Evolutionary conservation across 345 rosid genomes (phyloP), one percentile per base, ranked within the genome.

Genomic region (Linum usitatissimum): DNA sequence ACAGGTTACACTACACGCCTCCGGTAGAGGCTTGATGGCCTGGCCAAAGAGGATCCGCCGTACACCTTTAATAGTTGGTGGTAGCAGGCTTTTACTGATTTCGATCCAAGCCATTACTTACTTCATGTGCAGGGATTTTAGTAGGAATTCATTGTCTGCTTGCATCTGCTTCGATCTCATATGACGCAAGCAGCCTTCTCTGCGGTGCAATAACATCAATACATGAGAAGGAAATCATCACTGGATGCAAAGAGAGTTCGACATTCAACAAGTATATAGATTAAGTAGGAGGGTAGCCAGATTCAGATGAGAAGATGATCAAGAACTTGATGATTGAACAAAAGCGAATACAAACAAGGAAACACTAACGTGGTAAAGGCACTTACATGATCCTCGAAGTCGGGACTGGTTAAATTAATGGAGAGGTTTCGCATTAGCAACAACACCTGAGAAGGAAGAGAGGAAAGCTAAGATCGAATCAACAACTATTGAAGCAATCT

Each of bases 371-470:
- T 18, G 51, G 30, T 63, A 71, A 60, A 23, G 49, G 69, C 23
- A 83, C 96, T 87, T 68, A 87, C 98, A 64, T 87, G 87, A 78
- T 87, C 95, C 83, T 89, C 96, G 54, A 89, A 92, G 71, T 86
- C 89, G 9, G 97, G 94, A 59, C 91, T 87, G 34, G 83, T 72
- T 62, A 92, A 78, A 77, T 92, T 92, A 77, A 89, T 80, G 53
- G 97, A 83, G 59, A 92, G 93, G 70, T 92, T 92, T 79, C 95
- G 84, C 97, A 92, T 92, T 78, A 89, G 69, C 73, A 92, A 71
- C 62, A 92, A 70, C 69, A 84, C 95, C 97, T 89, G 82, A 55
- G 59, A 28, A 73, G 59, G 57, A 63, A 63, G 63, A 61, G 70
- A 70, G 51, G 68, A 19, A 58, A 40, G 59, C 1, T 23, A 64